Evolutionary conservation across 441 rosid genomes (phyloP).

Genomic region (Gossypium trilobum): DNA sequence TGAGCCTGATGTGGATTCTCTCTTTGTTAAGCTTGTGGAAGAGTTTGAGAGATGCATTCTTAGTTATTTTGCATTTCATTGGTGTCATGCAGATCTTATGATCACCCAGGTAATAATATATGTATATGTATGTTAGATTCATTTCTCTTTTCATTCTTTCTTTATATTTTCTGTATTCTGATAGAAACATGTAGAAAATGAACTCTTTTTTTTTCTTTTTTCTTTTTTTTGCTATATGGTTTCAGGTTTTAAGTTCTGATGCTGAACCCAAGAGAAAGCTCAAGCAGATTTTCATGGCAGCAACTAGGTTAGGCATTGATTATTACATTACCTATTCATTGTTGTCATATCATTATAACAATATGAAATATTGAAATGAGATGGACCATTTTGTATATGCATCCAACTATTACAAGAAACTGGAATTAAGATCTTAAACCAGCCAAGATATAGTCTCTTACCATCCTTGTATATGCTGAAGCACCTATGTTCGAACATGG

Average conservation of each 20-base stretch:
- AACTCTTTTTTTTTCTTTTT: neutral
- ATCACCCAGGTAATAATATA: constrained; percentile 54
- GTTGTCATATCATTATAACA: neutral
- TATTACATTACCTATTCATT: neutral
- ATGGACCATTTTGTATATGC: neutral
- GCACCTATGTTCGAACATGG: no score
- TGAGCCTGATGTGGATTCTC: constrained; percentile 75
- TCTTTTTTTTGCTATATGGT: neutral
- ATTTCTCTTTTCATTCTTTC: neutral
- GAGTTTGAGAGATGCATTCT: constrained; percentile 94
- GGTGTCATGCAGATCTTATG: constrained; percentile 83
- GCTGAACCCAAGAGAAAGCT: constrained; percentile 82
- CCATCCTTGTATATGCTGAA: no score
- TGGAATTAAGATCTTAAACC: neutral
- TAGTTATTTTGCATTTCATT: constrained; percentile 90
- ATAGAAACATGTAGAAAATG: neutral
- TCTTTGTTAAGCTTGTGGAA: constrained; percentile 82
- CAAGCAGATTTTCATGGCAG: constrained; percentile 88
- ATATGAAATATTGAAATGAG: neutral
- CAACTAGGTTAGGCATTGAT: constrained; percentile 50
- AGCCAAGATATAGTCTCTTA: neutral
- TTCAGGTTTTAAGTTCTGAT: constrained; percentile 70
- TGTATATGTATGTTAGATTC: neutral
- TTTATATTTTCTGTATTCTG: neutral
- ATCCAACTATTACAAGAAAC: neutral